These are phyloP conservation scores for Xylaria venustula DNA, from an alignment of 495 filamentous ascomycete genomes.

Conservation along the genomic window DNA sequence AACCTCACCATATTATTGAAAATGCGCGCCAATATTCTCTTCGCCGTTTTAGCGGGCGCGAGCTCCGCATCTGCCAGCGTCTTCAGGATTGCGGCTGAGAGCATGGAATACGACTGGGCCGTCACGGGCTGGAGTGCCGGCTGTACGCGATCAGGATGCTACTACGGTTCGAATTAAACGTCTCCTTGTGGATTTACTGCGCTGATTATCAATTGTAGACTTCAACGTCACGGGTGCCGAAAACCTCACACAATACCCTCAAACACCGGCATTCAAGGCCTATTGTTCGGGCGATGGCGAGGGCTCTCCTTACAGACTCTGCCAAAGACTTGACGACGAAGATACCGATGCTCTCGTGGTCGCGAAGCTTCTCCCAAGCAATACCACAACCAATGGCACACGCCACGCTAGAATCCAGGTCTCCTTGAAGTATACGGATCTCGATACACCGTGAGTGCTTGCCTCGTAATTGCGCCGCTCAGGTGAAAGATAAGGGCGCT, in stretches of 20 bases:
- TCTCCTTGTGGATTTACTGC: neutral
- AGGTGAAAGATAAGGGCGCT: neutral
- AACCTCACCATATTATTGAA: neutral
- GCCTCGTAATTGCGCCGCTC: slow-evolving; percentile 2
- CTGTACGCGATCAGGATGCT: slow-evolving; percentile 14
- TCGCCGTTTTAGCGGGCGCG: slow-evolving; percentile 19
- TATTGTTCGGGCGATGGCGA: slow-evolving; percentile 26
- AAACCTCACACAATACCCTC: slow-evolving; percentile 17
- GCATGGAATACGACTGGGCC: slow-evolving; percentile 20
- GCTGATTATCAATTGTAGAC: slow-evolving; percentile 14
- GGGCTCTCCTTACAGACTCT: slow-evolving; percentile 22
- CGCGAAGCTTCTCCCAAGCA: slow-evolving; percentile 24
- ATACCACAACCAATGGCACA: slow-evolving; percentile 18
- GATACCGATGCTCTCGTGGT: slow-evolving; percentile 20
- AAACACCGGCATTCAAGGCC: slow-evolving; percentile 27
- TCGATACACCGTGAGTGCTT: slow-evolving; percentile 13
- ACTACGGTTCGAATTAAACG: slow-evolving; percentile 21
- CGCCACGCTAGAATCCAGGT: slow-evolving; percentile 27
- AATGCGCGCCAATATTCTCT: slow-evolving; percentile 26
- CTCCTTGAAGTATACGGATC: slow-evolving; percentile 25
- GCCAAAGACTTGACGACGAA: slow-evolving; percentile 13
- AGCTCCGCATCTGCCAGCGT: slow-evolving; percentile 20
- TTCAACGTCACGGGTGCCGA: slow-evolving; percentile 26
- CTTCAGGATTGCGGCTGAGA: slow-evolving; percentile 19
- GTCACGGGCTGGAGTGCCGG: slow-evolving; percentile 31